A percentile compares a stretch with the other conserved stretches of the same genome.
Evolutionary conservation across 768 basidiomycete genomes (phyloP).

Genomic region (Cystobasidium tubakii): DNA sequence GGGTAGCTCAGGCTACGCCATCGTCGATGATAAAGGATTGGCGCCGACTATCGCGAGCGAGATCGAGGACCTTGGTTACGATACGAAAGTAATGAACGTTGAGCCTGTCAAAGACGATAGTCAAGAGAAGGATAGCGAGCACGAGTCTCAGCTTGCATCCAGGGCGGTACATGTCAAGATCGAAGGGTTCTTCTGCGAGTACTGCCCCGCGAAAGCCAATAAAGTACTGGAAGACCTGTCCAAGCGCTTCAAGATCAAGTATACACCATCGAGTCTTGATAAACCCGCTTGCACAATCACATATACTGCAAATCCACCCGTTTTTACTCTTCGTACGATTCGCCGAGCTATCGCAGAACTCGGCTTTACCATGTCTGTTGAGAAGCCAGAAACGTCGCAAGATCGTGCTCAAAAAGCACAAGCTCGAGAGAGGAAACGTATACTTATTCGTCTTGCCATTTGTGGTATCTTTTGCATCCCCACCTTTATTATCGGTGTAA

Average conservation of each 20-base stretch:
- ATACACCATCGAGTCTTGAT: conserved; percentile 41
- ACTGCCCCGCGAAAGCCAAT: conserved; percentile 57
- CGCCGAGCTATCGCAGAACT: conserved; percentile 54
- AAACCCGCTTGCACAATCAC: conserved; percentile 54
- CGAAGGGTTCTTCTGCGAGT: conserved; percentile 64
- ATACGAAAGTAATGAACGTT: conserved; percentile 50
- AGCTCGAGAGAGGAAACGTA: conserved; percentile 55
- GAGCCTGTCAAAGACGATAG: conserved; percentile 37
- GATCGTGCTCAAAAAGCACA: conserved; percentile 60
- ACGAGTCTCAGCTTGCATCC: neutral
- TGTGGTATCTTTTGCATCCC: conserved; percentile 66
- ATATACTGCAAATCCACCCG: conserved; percentile 55
- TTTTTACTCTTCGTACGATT: conserved; percentile 63
- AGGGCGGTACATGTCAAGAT: conserved; percentile 58
- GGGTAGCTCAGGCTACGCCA: neutral
- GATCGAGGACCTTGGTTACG: conserved; percentile 49
- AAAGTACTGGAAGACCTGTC: conserved; percentile 40
- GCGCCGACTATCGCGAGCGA: conserved; percentile 24
- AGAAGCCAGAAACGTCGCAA: conserved; percentile 59
- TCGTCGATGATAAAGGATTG: neutral
- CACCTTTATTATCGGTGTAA: conserved; percentile 69
- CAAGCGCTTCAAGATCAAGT: conserved; percentile 32
- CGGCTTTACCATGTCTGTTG: conserved; percentile 52
- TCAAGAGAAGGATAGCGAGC: neutral
- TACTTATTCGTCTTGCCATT: conserved; percentile 59